phyloP scores from a whole-genome alignment of 305 asterid genomes.

The Fraxinus dipetala region DNA sequence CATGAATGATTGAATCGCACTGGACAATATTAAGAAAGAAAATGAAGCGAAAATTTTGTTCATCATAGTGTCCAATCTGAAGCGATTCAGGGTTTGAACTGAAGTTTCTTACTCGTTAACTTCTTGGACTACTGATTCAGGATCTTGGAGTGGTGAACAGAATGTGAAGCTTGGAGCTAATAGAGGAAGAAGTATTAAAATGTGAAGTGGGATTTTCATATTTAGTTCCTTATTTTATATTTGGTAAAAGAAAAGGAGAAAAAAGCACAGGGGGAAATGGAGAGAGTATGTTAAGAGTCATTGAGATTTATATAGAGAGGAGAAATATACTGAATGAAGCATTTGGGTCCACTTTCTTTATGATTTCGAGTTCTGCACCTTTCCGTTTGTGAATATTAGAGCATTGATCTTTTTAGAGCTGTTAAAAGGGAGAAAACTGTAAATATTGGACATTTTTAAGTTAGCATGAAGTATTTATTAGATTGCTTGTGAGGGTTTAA shows the following conservation, averaged over 20 bases:
- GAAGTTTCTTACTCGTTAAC: slow-evolving; percentile 54
- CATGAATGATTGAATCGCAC: neutral
- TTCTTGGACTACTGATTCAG: slow-evolving; percentile 62
- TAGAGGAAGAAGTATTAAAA: slow-evolving; percentile 35
- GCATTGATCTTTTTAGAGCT: neutral
- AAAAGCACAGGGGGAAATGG: neutral
- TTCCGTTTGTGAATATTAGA: neutral
- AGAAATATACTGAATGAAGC: neutral
- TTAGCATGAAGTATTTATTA: neutral
- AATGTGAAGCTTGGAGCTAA: slow-evolving; percentile 32
- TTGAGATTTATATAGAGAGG: slow-evolving; percentile 8
- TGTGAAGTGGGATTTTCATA: slow-evolving; percentile 38
- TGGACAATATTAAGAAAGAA: neutral
- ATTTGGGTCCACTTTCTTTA: slow-evolving; percentile 38
- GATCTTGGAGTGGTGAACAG: slow-evolving; percentile 55
- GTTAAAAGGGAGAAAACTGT: neutral
- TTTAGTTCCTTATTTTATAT: neutral
- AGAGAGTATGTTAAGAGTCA: neutral
- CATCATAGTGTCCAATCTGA: neutral
- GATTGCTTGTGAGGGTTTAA: neutral
- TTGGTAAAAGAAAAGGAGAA: neutral
- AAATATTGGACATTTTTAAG: neutral
- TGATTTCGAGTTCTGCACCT: slow-evolving; percentile 21
- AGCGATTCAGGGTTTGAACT: neutral
- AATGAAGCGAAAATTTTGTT: neutral